Conservation (phyloP, 768 basidiomycete species). For the Rhizopogon vinicolor region DNA sequence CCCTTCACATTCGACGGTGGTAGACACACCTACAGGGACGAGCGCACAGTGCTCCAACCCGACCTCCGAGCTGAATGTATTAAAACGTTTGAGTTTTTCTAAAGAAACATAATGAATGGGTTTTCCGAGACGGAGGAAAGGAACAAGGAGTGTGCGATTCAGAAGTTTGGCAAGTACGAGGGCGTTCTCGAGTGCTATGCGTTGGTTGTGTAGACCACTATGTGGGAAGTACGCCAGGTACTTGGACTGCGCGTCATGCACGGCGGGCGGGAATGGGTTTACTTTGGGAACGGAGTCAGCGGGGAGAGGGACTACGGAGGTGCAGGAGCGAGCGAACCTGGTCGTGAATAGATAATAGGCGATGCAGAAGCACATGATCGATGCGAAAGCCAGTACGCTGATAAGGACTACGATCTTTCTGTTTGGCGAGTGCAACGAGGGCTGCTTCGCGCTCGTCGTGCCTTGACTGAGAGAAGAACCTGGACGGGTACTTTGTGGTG, state of each 20-base stretch:
- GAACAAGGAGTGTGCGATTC: conserved; percentile 74
- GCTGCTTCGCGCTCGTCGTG: conserved; percentile 6
- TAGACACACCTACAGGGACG: conserved; percentile 27
- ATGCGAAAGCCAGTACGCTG: conserved; percentile 41
- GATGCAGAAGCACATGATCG: conserved; percentile 48
- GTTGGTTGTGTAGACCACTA: conserved; percentile 83
- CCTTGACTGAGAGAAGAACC: conserved; percentile 16
- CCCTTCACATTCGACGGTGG: conserved; percentile 54
- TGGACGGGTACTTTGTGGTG: conserved; percentile 26
- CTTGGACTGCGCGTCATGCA: conserved; percentile 25
- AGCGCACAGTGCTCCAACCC: conserved; percentile 48
- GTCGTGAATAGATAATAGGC: conserved; percentile 64
- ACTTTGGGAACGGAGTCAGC: conserved; percentile 31
- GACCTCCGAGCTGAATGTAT: conserved; percentile 46
- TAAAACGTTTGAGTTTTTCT: conserved; percentile 40
- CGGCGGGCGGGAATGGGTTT: conserved; percentile 22
- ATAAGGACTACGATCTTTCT: conserved; percentile 40
- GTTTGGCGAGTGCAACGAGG: conserved; percentile 15
- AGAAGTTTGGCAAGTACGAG: conserved; percentile 64
- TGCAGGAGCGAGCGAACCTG: conserved; percentile 37
- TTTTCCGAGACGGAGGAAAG: conserved; percentile 68
- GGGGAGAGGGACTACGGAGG: conserved; percentile 12
- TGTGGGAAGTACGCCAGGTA: conserved; percentile 79
- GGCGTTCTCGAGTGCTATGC: conserved; percentile 83
- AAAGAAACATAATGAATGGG: conserved; percentile 58